These are phyloP conservation scores for Lentinula novae-zelandiae DNA, from an alignment of 1,284 basidiomycete genomes.

Conservation along the genomic window DNA sequence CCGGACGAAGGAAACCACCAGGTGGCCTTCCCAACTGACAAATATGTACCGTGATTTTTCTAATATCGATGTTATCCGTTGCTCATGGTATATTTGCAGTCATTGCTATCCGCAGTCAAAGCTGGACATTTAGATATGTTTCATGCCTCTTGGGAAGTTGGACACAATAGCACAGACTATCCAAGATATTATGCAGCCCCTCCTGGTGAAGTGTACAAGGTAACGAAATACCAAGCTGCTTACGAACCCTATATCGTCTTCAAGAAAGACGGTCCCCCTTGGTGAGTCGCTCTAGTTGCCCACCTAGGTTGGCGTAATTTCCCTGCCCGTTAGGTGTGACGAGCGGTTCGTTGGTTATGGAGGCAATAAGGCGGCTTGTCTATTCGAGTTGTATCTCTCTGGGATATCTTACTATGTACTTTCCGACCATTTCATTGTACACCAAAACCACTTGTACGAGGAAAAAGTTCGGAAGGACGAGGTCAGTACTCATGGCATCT, in stretches of 20 bases:
- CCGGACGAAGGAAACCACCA: conserved; percentile 59
- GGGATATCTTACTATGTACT: conserved; percentile 76
- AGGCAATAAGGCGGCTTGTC: conserved; percentile 49
- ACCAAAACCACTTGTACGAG: conserved; percentile 81
- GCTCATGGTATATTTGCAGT: conserved; percentile 29
- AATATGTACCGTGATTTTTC: conserved; percentile 41
- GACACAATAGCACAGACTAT: conserved; percentile 81
- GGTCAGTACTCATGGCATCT: conserved; percentile 32
- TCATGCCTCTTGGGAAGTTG: conserved; percentile 71
- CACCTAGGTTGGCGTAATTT: not conserved
- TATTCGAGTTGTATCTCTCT: conserved; percentile 49
- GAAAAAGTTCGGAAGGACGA: conserved; percentile 67
- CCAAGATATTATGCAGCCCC: conserved; percentile 58
- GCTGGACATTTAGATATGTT: conserved; percentile 63
- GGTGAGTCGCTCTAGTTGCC: conserved; percentile 37
- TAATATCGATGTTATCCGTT: not conserved
- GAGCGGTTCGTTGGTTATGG: conserved; percentile 89
- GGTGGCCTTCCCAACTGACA: conserved; percentile 58
- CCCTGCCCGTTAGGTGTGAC: conserved; percentile 54
- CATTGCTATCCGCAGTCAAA: conserved; percentile 52
- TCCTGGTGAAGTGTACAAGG: conserved; percentile 69
- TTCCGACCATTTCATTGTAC: conserved; percentile 81
- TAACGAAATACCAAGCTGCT: conserved; percentile 69
- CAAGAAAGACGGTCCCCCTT: conserved; percentile 70
- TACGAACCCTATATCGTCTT: conserved; percentile 86